Base-by-base conservation (phyloP, 2,329 filamentous ascomycete genomes). In the Lecanicillium sp. region DNA sequence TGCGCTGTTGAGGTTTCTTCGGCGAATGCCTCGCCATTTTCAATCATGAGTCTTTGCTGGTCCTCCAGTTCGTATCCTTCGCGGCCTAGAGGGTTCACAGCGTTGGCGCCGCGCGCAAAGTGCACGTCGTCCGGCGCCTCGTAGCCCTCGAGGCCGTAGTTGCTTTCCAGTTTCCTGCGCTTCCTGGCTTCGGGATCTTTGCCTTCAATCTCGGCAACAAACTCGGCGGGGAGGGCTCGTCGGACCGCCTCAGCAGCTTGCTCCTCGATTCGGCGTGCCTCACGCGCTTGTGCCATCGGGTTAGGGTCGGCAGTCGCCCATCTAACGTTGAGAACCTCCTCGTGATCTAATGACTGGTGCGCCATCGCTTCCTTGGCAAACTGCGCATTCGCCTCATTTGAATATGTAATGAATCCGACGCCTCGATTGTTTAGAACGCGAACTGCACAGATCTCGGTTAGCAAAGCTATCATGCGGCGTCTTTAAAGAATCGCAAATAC, bases 241-340 rank as follows among this genome's bases (percentile, higher is more conserved):
- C 92, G 71, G 41, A 98, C 87, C 2, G 92, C 94, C 53, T 95
- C 92, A 0, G 92, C 92, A 2, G 92, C 92, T 59, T 98, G 92
- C 56, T 98, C 92, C 57, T 98, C 92, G 43, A 98, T 83, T 29
- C 83, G 74, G 29, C 83, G 73, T 3, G 84, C 90, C 62, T 98
- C 92, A 43, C 94, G 75, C 47, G 94, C 94, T 59, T 95, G 87
- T 2, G 90, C 88, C 68, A 92, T 81, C 0, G 92, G 92, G 50
- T 98, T 98, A 2, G 92, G 92, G 56, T 98, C 92, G 6, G 87
- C 84, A 0, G 92, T 98, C 30, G 92, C 92, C 92, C 92, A 98
- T 46, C 94, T 75, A 34, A 98, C 89, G 59, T 98, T 98, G 18
- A 98, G 67, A 16, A 95, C 81, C 63, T 98, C 92, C 45, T 79